Evolutionary conservation across 176 grass and related monocot species (phyloP), one percentile per base, ranked within the genome.

Genomic region (Eremochloa ophiuroides): DNA sequence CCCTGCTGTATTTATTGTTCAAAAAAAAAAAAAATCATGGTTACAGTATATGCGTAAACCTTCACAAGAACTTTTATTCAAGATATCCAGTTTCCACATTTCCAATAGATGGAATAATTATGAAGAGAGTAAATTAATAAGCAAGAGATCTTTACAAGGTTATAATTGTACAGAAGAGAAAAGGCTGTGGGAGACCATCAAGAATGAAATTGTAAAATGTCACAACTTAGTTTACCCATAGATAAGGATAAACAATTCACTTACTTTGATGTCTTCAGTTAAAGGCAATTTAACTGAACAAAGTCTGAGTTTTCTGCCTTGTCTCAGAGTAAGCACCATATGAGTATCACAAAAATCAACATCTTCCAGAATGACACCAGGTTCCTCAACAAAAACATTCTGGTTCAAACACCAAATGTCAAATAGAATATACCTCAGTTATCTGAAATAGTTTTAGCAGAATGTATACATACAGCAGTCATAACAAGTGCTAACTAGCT

Each of bases 281-380:
- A 98, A 62, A 86, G 88, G 90, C 69, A 95, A 74, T 28, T 87
- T 81, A 75, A 95, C 58, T 58, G 88, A 95, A 91, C 88, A 98
- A 37, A 95, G 78, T 82, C 76, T 87, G 11, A 91, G 80, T 74
- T 83, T 86, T 86, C 82, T 89, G 17, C 85, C 90, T 91, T 93
- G 67, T 82, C 69, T 95, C 56, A 95, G 33, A 82, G 91, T 59
- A 87, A 98, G 95, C 70, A 95, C 92, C 88, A 98, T 86, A 81
- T 98, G 90, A 62, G 92, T 93, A 80, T 89, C 85, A 79, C 92
- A 98, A 88, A 98, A 95, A 82, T 98, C 95, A 69, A 89, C 62
- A 85, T 98, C 95, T 89, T 91, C 82, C 42, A 95, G 75, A 76
- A 76, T 84, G 48, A 84, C 35, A 58, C 46, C 81, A 69, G 84